A percentile compares a stretch with the other conserved stretches of the same genome.
Conservation (phyloP, 169 alveolate genomes). For the Besnoitia besnoiti region DNA sequence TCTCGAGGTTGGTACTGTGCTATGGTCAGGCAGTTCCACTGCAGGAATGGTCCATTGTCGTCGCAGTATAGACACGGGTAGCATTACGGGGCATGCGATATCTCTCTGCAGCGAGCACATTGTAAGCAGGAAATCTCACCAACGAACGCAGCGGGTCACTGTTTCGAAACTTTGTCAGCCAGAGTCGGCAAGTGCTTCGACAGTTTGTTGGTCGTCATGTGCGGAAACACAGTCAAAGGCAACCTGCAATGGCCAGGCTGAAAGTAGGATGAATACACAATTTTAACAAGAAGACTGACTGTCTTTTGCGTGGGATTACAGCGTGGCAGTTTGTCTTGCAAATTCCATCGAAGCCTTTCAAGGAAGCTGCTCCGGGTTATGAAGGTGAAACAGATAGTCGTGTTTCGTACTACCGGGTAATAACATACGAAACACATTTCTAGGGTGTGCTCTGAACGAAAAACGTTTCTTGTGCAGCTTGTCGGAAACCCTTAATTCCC, state of each 20-base stretch:
- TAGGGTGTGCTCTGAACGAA: slow-evolving; percentile 1
- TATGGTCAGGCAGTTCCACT: background rate
- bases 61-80: slow-evolving; percentile 7
- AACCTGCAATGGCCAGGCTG: slow-evolving; percentile 14
- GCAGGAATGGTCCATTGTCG: too few relatives aligned
- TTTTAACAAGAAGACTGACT: background rate
- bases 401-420: background rate
- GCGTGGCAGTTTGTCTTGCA: slow-evolving; percentile 8
- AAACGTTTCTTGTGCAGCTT: background rate
- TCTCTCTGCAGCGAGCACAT: slow-evolving; percentile 1
- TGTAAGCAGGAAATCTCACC: background rate
- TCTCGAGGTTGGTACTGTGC: background rate
- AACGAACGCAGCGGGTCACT: too few relatives aligned
- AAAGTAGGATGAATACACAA: background rate
- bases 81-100: background rate
- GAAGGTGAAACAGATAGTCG: background rate
- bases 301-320: background rate
- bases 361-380: background rate
- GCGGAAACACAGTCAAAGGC: background rate
- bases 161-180: background rate
- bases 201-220: slow-evolving; percentile 34
- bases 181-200: slow-evolving; percentile 8
- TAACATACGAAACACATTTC: background rate
- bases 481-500: background rate
- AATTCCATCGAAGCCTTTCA: slow-evolving; percentile 12